phyloP scores from a whole-genome alignment of 257 asterid genomes.

The Cordia subcordata region DNA sequence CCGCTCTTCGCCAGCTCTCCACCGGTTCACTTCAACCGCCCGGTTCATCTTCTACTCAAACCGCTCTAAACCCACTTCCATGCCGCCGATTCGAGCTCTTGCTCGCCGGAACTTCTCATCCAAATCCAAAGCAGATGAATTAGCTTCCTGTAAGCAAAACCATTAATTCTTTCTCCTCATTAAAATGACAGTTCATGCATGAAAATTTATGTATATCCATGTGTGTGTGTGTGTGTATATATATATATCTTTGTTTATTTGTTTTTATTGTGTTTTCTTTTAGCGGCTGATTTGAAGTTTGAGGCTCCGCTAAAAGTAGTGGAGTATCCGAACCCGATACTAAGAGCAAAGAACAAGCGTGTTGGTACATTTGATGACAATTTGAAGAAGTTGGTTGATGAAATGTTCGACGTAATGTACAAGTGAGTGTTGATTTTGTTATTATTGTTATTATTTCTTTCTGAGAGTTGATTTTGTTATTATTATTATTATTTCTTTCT shows the following conservation, averaged over 20 bases:
- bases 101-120: constrained; percentile 59
- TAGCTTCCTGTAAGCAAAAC: constrained; percentile 54
- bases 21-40: constrained; percentile 14
- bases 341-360: constrained; percentile 79
- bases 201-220: background rate
- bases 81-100: constrained; percentile 34
- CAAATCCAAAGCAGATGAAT: constrained; percentile 28
- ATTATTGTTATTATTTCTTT: background rate
- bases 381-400: constrained; percentile 70
- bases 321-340: constrained; percentile 75
- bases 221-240: too few species aligned
- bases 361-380: constrained; percentile 55
- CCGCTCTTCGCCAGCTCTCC: constrained; percentile 26
- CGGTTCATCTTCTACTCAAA: constrained; percentile 10
- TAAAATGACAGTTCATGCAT: background rate
- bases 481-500: background rate
- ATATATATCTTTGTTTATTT: background rate
- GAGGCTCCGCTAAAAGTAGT: constrained; percentile 55
- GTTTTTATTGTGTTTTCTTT: constrained; percentile 12
- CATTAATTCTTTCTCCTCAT: background rate
- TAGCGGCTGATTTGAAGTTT: constrained; percentile 71
- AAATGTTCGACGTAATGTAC: constrained; percentile 95
- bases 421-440: constrained; percentile 35
- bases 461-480: constrained; percentile 10
- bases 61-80: constrained; percentile 12